Evolutionary conservation across 208 protist species (phyloP).

Genomic region (Dictyostelium gargantuum): DNA sequence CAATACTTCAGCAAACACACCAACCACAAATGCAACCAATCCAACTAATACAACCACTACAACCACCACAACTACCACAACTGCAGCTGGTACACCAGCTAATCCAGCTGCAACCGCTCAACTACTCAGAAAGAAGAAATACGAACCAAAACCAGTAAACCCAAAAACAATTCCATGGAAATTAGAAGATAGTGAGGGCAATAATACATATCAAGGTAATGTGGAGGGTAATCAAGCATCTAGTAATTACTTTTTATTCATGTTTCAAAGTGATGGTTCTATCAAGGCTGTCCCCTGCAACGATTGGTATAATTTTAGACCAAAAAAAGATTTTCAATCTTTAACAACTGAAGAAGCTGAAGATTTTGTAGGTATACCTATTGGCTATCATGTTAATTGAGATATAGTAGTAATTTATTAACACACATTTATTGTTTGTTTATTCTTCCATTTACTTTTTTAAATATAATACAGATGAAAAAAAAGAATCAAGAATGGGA

Average conservation of each 20-base stretch:
- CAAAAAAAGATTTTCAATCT: slow-evolving; percentile 19
- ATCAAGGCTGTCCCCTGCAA: slow-evolving; percentile 41
- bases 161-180: slow-evolving; percentile 43
- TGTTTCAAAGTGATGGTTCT: slow-evolving; percentile 45
- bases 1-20: not conserved
- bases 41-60: not conserved
- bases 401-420: not conserved
- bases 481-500: slow-evolving; percentile 27
- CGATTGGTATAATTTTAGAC: slow-evolving; percentile 65
- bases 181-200: slow-evolving; percentile 30
- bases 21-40: not conserved
- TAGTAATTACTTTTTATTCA: slow-evolving; percentile 30
- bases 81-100: not conserved
- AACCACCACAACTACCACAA: not conserved
- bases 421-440: not conserved
- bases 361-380: slow-evolving; percentile 8
- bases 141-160: slow-evolving; percentile 23
- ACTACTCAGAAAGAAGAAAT: not conserved
- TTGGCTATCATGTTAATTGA: too few relatives aligned
- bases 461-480: slow-evolving; percentile 15
- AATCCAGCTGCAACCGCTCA: not conserved
- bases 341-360: slow-evolving; percentile 51
- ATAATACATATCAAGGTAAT: slow-evolving; percentile 27
- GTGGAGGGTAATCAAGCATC: slow-evolving; percentile 47
- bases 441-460: not conserved